Percentiles rank a stretch among this genome's conserved stretches.
phyloP scores from a whole-genome alignment of 2,329 filamentous ascomycete species.

The Tetracladium maxilliforme region DNA sequence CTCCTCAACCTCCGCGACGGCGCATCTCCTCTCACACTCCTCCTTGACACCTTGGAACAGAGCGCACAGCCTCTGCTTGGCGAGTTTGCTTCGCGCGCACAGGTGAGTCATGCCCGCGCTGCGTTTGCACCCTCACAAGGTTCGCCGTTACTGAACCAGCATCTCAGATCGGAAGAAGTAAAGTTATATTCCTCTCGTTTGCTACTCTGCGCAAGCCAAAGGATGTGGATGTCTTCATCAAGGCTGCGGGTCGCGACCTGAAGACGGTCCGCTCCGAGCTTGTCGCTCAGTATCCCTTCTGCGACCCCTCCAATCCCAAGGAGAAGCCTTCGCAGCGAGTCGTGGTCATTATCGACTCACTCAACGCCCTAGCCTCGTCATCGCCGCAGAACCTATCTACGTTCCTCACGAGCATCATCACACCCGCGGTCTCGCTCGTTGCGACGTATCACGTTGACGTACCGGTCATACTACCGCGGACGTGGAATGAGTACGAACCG shows the following conservation, averaged over 20 bases:
- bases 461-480: conserved; percentile 30
- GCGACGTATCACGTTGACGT: conserved; percentile 75
- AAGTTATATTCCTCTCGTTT: conserved; percentile 66
- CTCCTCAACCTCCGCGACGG: conserved; percentile 65
- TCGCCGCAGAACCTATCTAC: conserved; percentile 42
- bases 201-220: conserved; percentile 52
- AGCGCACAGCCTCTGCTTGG: conserved; percentile 52
- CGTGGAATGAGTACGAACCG: conserved; percentile 43
- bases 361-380: conserved; percentile 48
- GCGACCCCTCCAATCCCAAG: not conserved
- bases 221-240: conserved; percentile 53
- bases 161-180: conserved; percentile 43
- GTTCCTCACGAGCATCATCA: conserved; percentile 55
- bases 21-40: conserved; percentile 72
- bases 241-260: conserved; percentile 42
- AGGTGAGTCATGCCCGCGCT: conserved; percentile 24
- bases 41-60: conserved; percentile 79
- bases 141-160: not conserved
- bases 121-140: not conserved
- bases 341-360: conserved; percentile 69
- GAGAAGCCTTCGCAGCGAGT: conserved; percentile 44
- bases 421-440: conserved; percentile 55
- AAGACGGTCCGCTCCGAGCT: conserved; percentile 45
- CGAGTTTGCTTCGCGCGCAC: conserved; percentile 65
- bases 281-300: conserved; percentile 27